Conservation (phyloP, 495 filamentous ascomycete species). For the Aspergillus conjunctus region DNA sequence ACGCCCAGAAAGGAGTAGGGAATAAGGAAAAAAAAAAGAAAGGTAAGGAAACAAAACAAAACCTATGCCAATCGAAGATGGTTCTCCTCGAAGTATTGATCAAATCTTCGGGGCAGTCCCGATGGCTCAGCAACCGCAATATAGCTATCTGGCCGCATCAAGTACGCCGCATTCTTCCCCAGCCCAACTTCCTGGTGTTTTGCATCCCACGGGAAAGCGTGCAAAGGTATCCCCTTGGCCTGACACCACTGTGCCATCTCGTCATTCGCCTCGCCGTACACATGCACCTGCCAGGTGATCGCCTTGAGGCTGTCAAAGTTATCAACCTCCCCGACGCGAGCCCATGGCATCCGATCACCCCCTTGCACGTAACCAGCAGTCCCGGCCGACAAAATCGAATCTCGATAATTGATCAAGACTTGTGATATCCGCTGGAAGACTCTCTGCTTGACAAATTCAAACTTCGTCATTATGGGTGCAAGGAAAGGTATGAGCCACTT, state of each 20-base stretch:
- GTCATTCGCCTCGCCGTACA: conserved; percentile 29
- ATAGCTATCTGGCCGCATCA: conserved; percentile 42
- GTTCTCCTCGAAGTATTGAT: conserved; percentile 23
- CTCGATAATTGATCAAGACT: conserved; percentile 35
- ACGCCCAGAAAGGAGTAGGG: neutral
- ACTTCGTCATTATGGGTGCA: conserved; percentile 26
- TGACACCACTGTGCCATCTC: conserved; percentile 35
- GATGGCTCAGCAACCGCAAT: conserved; percentile 33
- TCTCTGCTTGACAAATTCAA: conserved; percentile 21
- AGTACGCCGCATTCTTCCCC: conserved; percentile 30
- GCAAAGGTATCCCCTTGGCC: conserved; percentile 24
- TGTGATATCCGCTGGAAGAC: conserved; percentile 37
- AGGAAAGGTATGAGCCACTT: conserved; percentile 36
- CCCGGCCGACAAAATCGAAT: conserved; percentile 24
- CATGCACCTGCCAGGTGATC: conserved; percentile 41
- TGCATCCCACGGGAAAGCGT: conserved; percentile 31
- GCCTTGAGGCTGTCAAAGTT: conserved; percentile 35
- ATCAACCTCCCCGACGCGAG: conserved; percentile 28
- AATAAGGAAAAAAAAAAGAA: neutral
- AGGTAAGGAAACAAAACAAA: neutral
- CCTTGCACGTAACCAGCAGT: conserved; percentile 28
- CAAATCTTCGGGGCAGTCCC: conserved; percentile 23
- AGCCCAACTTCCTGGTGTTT: conserved; percentile 30
- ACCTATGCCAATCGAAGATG: conserved; percentile 15
- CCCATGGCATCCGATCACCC: conserved; percentile 43